Base-by-base conservation (phyloP, 139 green algal species). In the Dunaliella primolecta region DNA sequence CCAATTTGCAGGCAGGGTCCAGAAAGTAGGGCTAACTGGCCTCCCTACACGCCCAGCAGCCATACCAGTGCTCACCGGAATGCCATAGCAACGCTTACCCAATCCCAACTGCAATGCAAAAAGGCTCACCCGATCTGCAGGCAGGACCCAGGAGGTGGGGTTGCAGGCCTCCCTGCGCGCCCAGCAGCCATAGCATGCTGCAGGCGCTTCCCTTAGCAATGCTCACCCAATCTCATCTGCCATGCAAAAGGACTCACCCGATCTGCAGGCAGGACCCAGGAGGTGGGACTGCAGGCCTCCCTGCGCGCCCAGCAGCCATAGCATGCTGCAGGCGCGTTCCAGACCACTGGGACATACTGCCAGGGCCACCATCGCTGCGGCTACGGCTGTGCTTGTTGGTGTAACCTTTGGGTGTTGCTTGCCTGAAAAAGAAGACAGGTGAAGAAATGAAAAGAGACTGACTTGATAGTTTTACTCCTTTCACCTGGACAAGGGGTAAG, bases 91-190 rank as follows among this genome's bases (percentile, higher is more conserved):
- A n/a, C n/a, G n/a, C n/a, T n/a, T n/a, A n/a, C n/a, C n/a, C n/a
- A n/a, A 34, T 21, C 29, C n/a, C n/a, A n/a, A n/a, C n/a, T 36
- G 75, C 75, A 37, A 37, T 23, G 11, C n/a, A 80, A 37, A 86
- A 71, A 29, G 37, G 32, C 24, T 30, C 38, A 64, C 83, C 81
- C 32, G 83, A 75, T 7, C 36, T 55, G 2, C 77, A 80, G 15
- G 29, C 3, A 2, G 29, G 57, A 1, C 77, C 84, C 34, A 84
- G 84, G 34, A 84, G 36, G 25, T 87, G 84, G 31, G 33, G 78
- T 27, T 64, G 84, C 29, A 84, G 79, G 34, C 76, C 84, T 21
- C 81, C 84, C 31, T 84, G 84, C 78, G 83, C 84, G 32, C 81
- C 76, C 84, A 87, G 35, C 33, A 64, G 29, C 24, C 33, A 70